Conservation (phyloP, 257 asterid species). For the Salvia rosmarinus region DNA sequence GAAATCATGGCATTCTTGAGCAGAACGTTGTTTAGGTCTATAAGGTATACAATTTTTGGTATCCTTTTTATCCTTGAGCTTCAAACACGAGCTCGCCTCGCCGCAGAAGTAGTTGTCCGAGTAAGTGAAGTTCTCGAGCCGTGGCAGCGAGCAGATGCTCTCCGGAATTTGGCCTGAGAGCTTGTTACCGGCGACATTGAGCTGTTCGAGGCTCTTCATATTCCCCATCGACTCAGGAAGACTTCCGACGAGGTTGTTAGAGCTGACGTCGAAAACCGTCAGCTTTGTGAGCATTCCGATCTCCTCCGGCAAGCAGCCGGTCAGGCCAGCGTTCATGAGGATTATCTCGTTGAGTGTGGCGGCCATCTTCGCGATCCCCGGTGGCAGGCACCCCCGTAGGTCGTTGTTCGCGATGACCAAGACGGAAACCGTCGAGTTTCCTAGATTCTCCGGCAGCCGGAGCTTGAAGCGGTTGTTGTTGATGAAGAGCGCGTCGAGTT, state of each 20-base stretch:
- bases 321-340: constrained; percentile 51
- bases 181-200: constrained; percentile 70
- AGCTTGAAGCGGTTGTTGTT: constrained; percentile 67
- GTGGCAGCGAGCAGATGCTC: constrained; percentile 65
- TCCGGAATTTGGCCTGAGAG: constrained; percentile 73
- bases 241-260: constrained; percentile 58
- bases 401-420: constrained; percentile 68
- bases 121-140: constrained; percentile 72
- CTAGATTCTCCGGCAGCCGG: constrained; percentile 58
- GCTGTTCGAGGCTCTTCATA: constrained; percentile 76
- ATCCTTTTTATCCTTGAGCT: constrained; percentile 52
- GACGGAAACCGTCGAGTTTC: constrained; percentile 74
- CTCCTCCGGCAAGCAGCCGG: constrained; percentile 66
- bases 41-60: constrained; percentile 59
- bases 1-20: constrained; percentile 58
- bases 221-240: constrained; percentile 70
- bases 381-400: constrained; percentile 67
- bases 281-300: constrained; percentile 58
- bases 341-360: constrained; percentile 67
- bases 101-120: constrained; percentile 64
- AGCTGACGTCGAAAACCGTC: constrained; percentile 79
- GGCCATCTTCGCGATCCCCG: constrained; percentile 62
- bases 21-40: constrained; percentile 68
- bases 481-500: constrained; percentile 77
- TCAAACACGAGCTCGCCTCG: constrained; percentile 58